Conservation (phyloP, 805 yeast species). For the Metschnikowia henanensis region DNA sequence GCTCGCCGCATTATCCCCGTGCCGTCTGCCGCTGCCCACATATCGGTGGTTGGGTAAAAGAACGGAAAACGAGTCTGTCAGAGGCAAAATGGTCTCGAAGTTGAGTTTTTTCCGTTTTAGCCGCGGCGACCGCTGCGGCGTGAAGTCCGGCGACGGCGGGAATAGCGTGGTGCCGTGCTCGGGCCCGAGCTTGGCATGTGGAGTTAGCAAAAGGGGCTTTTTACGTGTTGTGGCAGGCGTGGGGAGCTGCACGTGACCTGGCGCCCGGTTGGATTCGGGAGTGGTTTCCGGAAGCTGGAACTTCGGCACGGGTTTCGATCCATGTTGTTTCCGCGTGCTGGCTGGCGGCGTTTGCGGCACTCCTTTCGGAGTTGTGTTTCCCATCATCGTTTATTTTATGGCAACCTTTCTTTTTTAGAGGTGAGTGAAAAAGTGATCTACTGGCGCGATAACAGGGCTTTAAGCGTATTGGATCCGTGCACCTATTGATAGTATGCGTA, state of each 20-base stretch:
- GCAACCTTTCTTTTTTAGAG: not conserved
- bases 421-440: not conserved
- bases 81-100: constrained; percentile 13
- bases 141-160: constrained; percentile 32
- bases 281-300: constrained; percentile 12
- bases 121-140: constrained; percentile 33
- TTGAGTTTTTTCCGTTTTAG: constrained; percentile 19
- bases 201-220: constrained; percentile 3
- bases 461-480: not conserved
- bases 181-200: not conserved
- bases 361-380: constrained; percentile 7
- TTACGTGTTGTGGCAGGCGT: constrained; percentile 14
- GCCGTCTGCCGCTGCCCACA: constrained; percentile 37
- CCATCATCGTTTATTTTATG: not conserved
- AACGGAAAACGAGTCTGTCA: constrained; percentile 21
- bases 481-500: not conserved
- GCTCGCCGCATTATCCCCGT: constrained; percentile 3
- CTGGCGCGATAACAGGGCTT: not conserved
- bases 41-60: constrained; percentile 40
- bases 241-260: constrained; percentile 8
- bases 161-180: constrained; percentile 8
- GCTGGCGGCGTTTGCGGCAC: constrained; percentile 14
- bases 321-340: constrained; percentile 6
- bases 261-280: not conserved
- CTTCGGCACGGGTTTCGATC: constrained; percentile 5